Percentiles rank a stretch among this genome's conserved stretches.
Conservation (phyloP, 805 yeast genomes). For the Teunomyces atbi region DNA sequence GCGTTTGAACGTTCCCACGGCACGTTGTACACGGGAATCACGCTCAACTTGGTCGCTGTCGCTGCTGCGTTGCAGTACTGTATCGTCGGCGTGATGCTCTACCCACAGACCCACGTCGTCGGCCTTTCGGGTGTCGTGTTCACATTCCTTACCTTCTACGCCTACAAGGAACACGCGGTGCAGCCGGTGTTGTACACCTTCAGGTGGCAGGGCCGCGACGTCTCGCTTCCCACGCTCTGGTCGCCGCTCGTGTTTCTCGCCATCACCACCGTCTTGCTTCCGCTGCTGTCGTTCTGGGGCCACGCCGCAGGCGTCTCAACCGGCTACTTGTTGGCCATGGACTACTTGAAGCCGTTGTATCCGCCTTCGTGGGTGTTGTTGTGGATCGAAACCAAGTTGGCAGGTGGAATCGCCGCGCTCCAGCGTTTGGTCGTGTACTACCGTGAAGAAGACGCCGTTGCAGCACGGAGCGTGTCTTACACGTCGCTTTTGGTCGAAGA, state of each 20-base stretch:
- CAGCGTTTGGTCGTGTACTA: constrained; percentile 55
- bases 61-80: constrained; percentile 65
- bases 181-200: constrained; percentile 40
- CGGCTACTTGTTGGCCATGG: constrained; percentile 64
- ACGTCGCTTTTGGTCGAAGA: constrained; percentile 26
- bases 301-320: constrained; percentile 65
- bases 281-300: constrained; percentile 70
- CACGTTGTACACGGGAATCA: constrained; percentile 80
- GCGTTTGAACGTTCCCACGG: constrained; percentile 73
- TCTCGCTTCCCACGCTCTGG: constrained; percentile 55
- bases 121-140: constrained; percentile 79
- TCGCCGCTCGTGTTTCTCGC: constrained; percentile 55
- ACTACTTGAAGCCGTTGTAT: constrained; percentile 53
- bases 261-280: constrained; percentile 50
- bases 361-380: constrained; percentile 68
- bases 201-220: constrained; percentile 31
- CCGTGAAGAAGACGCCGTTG: constrained; percentile 58
- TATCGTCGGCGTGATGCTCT: constrained; percentile 47
- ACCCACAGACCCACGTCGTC: constrained; percentile 51
- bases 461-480: constrained; percentile 37
- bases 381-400: constrained; percentile 60
- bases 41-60: constrained; percentile 69
- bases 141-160: constrained; percentile 59
- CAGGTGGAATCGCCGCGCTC: constrained; percentile 49
- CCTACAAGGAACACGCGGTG: constrained; percentile 42